Percentiles rank a stretch among this genome's conserved stretches.
These are phyloP conservation scores for Termitomyces sp. DNA, from an alignment of 768 basidiomycete species.

Conservation along the genomic window DNA sequence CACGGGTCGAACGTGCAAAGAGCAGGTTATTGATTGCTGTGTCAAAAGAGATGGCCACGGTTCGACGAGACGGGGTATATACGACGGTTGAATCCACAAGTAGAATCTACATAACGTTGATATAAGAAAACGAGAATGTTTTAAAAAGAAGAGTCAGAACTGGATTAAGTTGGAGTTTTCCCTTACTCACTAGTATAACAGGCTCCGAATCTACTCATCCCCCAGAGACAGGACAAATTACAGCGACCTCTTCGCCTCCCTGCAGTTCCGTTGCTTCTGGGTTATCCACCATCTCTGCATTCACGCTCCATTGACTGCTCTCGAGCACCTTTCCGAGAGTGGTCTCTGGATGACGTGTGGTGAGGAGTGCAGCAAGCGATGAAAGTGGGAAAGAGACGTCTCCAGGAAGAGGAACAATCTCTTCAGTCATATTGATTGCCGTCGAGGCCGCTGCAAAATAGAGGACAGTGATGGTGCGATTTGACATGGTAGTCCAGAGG, in stretches of 20 bases:
- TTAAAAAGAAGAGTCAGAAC: background rate
- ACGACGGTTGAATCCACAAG: background rate
- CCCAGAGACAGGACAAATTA: conserved; percentile 81
- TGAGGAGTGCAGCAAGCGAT: conserved; percentile 45
- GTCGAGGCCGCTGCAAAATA: conserved; percentile 68
- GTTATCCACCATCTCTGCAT: conserved; percentile 74
- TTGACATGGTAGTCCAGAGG: conserved; percentile 17
- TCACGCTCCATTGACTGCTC: conserved; percentile 71
- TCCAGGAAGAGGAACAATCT: conserved; percentile 46
- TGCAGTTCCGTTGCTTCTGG: conserved; percentile 39
- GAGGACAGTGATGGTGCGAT: conserved; percentile 37
- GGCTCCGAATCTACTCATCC: conserved; percentile 36
- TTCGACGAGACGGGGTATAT: background rate
- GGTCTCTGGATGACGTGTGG: conserved; percentile 48
- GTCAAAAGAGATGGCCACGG: background rate
- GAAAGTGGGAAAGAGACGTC: conserved; percentile 45
- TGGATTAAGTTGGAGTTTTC: background rate
- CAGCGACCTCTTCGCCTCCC: conserved; percentile 74
- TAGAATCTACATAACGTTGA: background rate
- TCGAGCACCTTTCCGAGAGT: conserved; percentile 49
- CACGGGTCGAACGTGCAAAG: background rate
- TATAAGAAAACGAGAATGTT: background rate
- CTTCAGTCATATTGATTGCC: conserved; percentile 51
- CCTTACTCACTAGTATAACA: background rate
- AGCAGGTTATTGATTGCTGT: background rate